Base-by-base conservation (phyloP, 805 yeast genomes). In the Blastobotrys muscicola region DNA sequence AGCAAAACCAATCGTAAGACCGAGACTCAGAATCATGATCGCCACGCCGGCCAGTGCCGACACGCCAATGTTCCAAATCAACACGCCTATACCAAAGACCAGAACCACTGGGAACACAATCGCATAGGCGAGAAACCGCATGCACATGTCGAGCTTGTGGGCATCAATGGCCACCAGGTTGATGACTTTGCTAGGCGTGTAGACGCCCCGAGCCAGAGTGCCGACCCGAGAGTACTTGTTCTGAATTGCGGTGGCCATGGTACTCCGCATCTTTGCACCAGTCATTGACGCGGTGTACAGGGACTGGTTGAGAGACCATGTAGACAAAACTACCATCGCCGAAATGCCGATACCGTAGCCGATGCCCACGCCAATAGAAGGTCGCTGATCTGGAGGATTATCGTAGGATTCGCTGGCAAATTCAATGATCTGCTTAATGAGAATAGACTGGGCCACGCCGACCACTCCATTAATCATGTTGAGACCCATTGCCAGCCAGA, bases 281-380 rank as follows among this genome's bases (percentile, higher is more conserved):
- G 73, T 69, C 45, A 75, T 60, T 59, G 75, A 68, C 5, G 82
- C 65, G 32, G 65, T 65, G 50, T 78, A 78, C 57, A 82, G 80
- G 47, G 69, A 76, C 57, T 80, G 83, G 40, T 83, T 79, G 41
- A 77, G 66, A 29, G 64, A 50, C 6, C 75, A 34, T 33, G 80
- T 77, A 39, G 69, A 63, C 1, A 67, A 31, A 9, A 74, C 51
- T 50, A 82, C 74, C 60, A 86, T 67, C 1, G 68, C 47, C 34
- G 79, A 71, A 8, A 82, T 69, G 15, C 87, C 92, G 39, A 85
- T 66, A 8, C 87, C 80, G 50, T 74, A 80, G 6, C 89, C 94
- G 12, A 83, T 68, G 43, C 94, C 95, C 33, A 62, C 65, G 29
- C 78, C 80, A 44, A 67, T 41, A 3, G 35, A 68, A 72, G 31